Evolutionary conservation across 352 stramenopile species (phyloP).

Genomic region (Phytopythium helicoides): DNA sequence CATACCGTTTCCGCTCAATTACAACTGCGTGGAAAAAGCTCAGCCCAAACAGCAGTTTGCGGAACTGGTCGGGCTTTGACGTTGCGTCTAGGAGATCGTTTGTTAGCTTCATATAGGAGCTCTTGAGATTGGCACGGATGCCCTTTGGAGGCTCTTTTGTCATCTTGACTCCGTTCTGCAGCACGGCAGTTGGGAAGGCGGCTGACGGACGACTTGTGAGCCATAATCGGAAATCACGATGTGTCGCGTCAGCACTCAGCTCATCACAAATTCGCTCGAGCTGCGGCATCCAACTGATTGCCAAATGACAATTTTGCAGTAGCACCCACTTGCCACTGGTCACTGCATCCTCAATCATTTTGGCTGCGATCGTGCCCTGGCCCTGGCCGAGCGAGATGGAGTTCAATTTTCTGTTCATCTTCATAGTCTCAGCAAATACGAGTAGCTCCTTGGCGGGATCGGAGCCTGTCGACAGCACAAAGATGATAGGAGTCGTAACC

Average conservation of each 20-base stretch:
- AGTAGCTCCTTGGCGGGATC: conserved; percentile 90
- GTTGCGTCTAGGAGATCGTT: conserved; percentile 84
- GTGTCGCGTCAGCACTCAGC: conserved; percentile 76
- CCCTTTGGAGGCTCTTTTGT: conserved; percentile 96
- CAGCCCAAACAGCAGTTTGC: conserved; percentile 88
- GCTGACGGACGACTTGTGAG: conserved; percentile 84
- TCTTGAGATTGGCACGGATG: conserved; percentile 92
- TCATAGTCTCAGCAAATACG: conserved; percentile 81
- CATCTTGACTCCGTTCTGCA: conserved; percentile 97
- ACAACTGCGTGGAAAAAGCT: conserved; percentile 77
- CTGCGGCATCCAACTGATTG: conserved; percentile 91
- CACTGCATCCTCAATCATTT: conserved; percentile 86
- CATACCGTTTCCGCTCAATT: conserved; percentile 90
- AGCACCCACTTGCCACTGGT: conserved; percentile 91
- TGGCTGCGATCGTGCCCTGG: conserved; percentile 81
- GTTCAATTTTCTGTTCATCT: conserved; percentile 80
- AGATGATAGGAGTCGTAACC: conserved; percentile 88
- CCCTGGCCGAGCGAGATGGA: conserved; percentile 91
- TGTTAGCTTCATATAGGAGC: conserved; percentile 94
- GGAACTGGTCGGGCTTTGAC: conserved; percentile 73
- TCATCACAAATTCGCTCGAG: conserved; percentile 92
- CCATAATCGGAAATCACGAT: conserved; percentile 93
- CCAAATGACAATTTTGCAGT: conserved; percentile 91
- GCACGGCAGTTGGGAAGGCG: conserved; percentile 89
- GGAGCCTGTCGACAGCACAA: conserved; percentile 87